phyloP scores from a whole-genome alignment of 176 grass and related monocot species.

The Ensete ventricosum region DNA sequence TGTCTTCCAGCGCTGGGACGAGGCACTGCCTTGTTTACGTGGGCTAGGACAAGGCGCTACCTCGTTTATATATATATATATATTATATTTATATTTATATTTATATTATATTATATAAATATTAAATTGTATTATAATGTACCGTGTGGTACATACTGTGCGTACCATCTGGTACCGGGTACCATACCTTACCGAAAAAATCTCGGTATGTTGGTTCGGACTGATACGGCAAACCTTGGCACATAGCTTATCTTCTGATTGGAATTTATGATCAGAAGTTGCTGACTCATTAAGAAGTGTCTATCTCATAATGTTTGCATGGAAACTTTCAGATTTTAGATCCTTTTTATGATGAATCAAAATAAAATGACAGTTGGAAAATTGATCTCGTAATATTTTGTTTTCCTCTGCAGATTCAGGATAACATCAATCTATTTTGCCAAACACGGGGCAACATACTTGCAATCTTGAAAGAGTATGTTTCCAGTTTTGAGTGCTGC shows the following conservation, averaged over 20 bases:
- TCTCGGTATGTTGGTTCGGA: no score
- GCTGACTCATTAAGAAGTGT: not conserved
- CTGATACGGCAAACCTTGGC: not conserved
- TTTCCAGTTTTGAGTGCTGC: not conserved
- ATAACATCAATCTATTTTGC: conserved; percentile 18
- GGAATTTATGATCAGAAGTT: not conserved
- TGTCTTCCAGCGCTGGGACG: no score
- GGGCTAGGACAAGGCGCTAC: no score
- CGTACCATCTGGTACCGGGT: no score
- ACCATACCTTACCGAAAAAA: no score
- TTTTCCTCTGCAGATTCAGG: conserved; percentile 12
- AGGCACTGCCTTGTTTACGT: no score
- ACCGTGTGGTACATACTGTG: no score
- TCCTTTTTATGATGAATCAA: not conserved
- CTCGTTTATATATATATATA: no score
- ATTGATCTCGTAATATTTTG: not conserved
- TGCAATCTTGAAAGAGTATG: conserved; percentile 22
- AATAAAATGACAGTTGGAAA: not conserved
- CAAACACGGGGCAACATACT: conserved; percentile 16
- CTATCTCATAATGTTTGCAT: not conserved
- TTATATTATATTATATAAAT: no score
- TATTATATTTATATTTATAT: no score
- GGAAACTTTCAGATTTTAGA: not conserved
- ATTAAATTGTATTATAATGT: no score
- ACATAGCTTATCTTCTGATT: not conserved